Evolutionary conservation across 805 yeast species (phyloP).

Genomic region (Barnettozyma siamensis): DNA sequence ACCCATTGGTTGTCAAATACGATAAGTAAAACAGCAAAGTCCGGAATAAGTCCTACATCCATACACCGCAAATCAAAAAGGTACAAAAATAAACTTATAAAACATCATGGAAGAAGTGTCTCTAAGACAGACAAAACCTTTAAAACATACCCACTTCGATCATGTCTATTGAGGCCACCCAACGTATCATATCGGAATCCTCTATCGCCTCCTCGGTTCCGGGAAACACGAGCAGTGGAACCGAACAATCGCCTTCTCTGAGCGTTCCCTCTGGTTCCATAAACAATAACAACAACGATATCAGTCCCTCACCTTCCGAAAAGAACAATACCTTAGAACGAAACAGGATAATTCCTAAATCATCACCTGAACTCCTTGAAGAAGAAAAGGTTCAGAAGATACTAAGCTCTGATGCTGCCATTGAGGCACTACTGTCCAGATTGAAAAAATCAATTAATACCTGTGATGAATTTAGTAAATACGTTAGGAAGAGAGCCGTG

Average conservation of each 20-base stretch:
- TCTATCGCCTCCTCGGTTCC: constrained; percentile 3
- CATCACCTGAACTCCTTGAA: constrained; percentile 35
- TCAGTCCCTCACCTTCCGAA: constrained; percentile 6
- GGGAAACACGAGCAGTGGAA: background rate
- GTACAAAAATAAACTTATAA: background rate
- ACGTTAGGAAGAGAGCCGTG: constrained; percentile 68
- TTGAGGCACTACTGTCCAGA: constrained; percentile 64
- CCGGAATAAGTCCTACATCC: background rate
- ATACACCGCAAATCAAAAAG: background rate
- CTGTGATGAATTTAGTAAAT: constrained; percentile 80
- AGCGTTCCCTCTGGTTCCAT: background rate
- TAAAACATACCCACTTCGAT: background rate
- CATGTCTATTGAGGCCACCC: constrained; percentile 1
- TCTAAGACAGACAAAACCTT: too few relatives aligned
- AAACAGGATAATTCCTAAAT: constrained; percentile 19
- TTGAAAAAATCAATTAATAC: constrained; percentile 76
- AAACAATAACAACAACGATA: constrained; percentile 1
- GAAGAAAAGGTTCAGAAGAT: constrained; percentile 47
- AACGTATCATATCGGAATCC: constrained; percentile 5
- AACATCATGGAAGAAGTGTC: background rate
- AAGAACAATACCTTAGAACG: constrained; percentile 1
- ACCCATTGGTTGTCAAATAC: too few relatives aligned
- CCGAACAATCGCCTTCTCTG: background rate
- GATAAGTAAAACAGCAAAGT: too few relatives aligned
- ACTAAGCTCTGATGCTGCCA: constrained; percentile 66